A percentile compares a stretch with the other conserved stretches of the same genome.
These are phyloP conservation scores for Gossypium australe DNA, from an alignment of 345 rosid species.

Conservation along the genomic window DNA sequence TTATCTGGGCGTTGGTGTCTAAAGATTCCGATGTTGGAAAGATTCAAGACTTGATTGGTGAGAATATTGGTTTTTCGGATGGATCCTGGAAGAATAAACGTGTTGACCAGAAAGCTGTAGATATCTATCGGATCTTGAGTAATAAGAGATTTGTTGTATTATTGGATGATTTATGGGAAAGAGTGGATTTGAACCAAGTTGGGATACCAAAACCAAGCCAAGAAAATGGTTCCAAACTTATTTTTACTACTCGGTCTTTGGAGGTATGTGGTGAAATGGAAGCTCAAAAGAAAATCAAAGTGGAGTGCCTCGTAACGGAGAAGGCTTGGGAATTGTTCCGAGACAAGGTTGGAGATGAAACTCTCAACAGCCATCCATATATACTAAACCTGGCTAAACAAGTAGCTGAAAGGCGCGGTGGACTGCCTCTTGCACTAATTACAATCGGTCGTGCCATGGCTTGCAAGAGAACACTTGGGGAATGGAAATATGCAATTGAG, in stretches of 20 bases:
- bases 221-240: conserved; percentile 16
- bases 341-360: neutral
- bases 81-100: too few relatives aligned
- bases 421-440: neutral
- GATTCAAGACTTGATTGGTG: neutral
- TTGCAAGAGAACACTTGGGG: neutral
- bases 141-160: too few relatives aligned
- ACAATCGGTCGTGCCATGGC: conserved; percentile 19
- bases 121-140: too few relatives aligned
- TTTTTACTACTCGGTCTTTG: conserved; percentile 22
- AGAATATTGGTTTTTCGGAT: neutral
- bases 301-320: conserved; percentile 24
- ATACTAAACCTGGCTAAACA: conserved; percentile 25
- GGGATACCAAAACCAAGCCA: too few relatives aligned
- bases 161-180: too few relatives aligned
- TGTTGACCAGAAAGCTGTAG: too few relatives aligned
- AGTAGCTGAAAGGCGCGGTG: too few relatives aligned
- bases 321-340: conserved; percentile 33
- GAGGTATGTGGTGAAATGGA: conserved; percentile 24
- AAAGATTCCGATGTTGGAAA: too few relatives aligned
- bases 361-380: conserved; percentile 23
- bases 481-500: conserved; percentile 9
- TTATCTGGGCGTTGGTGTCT: too few relatives aligned
- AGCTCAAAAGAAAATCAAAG: conserved; percentile 12
- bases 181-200: too few relatives aligned